Base-by-base conservation (phyloP, 208 protist genomes). In the Leishmania guyanensis region DNA sequence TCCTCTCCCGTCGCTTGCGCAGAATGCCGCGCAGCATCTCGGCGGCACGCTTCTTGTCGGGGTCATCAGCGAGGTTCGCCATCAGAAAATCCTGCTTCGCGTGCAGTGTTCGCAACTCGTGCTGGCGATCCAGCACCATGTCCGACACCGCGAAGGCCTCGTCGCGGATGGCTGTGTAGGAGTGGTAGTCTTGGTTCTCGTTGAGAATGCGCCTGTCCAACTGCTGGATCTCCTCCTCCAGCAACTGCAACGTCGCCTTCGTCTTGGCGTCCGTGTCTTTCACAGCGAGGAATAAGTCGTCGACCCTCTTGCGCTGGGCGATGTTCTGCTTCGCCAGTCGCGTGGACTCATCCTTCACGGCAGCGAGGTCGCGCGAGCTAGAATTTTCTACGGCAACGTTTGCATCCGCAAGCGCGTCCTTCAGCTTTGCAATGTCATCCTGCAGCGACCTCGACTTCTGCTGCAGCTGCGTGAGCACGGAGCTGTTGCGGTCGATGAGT, bases 31-130 rank as follows among this genome's bases (percentile, higher is more conserved):
- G 91, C 70, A 97, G 85, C 56, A 87, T 84, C 53, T 94, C 90
- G 22, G 92, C 89, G 0, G 94, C 94, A 5, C 90, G 87, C 77
- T 87, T 91, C 83, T 95, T 95, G 83, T 96, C 92, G 33, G 91
- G 65, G 84, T 98, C 93, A 26, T 86, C 86, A 8, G 92, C 87
- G 50, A 98, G 84, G 58, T 91, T 91, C 36, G 90, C 80, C 87
- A 98, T 91, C 53, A 97, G 87, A 43, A 94, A 81, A 66, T 96
- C 93, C 78, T 96, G 92, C 86, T 95, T 95, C n/a, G 92, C 95
- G 22, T 90, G 83, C 9, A 98, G 87, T 4, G 86, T 95, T 69
- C 89, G 93, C 60, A 96, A 79, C 83, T 95, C 90, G 70, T 98
- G 93, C 77, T 97, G 93, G 48, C 85, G 88, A 54, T 89, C 84